These are phyloP conservation scores for Plantago elongata DNA, from an alignment of 257 asterid genomes.

Conservation along the genomic window DNA sequence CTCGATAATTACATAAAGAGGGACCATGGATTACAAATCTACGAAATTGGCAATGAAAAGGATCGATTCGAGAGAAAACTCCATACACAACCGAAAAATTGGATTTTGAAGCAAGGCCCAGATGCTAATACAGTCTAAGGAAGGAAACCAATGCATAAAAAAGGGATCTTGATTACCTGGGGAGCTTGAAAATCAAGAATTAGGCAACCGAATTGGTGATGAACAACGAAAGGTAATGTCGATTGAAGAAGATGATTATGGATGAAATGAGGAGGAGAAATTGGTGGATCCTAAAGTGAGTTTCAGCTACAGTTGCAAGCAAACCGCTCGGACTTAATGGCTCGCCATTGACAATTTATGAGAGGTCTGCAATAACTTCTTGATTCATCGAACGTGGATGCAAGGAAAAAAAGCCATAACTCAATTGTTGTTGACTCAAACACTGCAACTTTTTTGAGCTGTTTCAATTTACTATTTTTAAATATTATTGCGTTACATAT, in stretches of 20 bases:
- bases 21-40: too few relatives aligned
- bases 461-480: too few relatives aligned
- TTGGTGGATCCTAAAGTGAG: background rate
- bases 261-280: background rate
- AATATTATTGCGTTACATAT: too few relatives aligned
- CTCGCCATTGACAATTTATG: too few relatives aligned
- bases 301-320: too few relatives aligned
- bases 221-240: background rate
- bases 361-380: too few relatives aligned
- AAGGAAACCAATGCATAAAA: constrained; percentile 3
- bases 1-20: background rate
- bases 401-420: too few relatives aligned
- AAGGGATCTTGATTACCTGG: background rate
- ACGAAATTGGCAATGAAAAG: background rate
- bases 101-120: constrained; percentile 22
- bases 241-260: background rate
- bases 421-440: too few relatives aligned
- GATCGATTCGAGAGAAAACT: background rate
- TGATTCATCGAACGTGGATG: too few relatives aligned
- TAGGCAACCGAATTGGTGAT: background rate
- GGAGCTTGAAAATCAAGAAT: background rate
- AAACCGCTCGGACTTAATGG: too few relatives aligned
- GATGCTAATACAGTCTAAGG: constrained; percentile 14
- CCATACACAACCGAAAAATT: constrained; percentile 10
- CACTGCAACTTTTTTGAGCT: too few relatives aligned